A percentile compares a stretch with the other conserved stretches of the same genome.
These are phyloP conservation scores for Yamadazyma friedrichii DNA, from an alignment of 1,139 yeast species.

Conservation along the genomic window DNA sequence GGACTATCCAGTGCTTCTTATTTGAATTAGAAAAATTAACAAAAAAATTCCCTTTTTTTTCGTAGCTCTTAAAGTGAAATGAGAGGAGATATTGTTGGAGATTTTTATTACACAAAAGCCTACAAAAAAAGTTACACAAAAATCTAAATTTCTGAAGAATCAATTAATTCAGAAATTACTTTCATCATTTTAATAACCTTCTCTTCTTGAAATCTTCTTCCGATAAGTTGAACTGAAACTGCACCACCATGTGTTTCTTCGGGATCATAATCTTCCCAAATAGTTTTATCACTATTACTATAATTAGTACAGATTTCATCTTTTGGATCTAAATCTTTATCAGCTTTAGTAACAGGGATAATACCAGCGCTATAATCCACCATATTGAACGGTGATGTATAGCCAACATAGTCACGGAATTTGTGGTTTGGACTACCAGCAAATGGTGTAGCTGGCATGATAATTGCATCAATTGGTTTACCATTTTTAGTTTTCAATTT, in stretches of 20 bases:
- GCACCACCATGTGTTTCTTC: slow-evolving; percentile 61
- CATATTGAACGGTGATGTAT: slow-evolving; percentile 59
- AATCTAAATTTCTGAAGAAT: slow-evolving; percentile 6
- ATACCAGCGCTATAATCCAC: slow-evolving; percentile 59
- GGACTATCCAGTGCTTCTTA: neutral
- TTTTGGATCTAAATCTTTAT: slow-evolving; percentile 36
- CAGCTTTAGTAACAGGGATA: slow-evolving; percentile 57
- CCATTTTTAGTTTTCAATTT: slow-evolving; percentile 31
- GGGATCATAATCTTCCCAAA: slow-evolving; percentile 48
- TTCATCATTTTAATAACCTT: slow-evolving; percentile 46
- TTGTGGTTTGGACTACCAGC: slow-evolving; percentile 45
- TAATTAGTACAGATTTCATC: slow-evolving; percentile 19
- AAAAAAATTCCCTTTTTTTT: neutral
- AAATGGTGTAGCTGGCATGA: slow-evolving; percentile 47
- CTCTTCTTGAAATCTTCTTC: slow-evolving; percentile 61
- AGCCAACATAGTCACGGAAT: slow-evolving; percentile 36
- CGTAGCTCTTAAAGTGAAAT: too few relatives aligned
- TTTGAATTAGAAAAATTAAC: too few relatives aligned
- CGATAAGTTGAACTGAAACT: slow-evolving; percentile 62
- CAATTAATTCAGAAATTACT: slow-evolving; percentile 20
- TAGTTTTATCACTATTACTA: slow-evolving; percentile 18
- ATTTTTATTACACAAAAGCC: neutral
- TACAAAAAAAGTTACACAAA: neutral
- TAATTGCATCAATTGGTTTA: slow-evolving; percentile 47
- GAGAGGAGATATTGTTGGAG: neutral